Evolutionary conservation across 1,284 basidiomycete genomes (phyloP).

Genomic region (Sphagnurus paluster): DNA sequence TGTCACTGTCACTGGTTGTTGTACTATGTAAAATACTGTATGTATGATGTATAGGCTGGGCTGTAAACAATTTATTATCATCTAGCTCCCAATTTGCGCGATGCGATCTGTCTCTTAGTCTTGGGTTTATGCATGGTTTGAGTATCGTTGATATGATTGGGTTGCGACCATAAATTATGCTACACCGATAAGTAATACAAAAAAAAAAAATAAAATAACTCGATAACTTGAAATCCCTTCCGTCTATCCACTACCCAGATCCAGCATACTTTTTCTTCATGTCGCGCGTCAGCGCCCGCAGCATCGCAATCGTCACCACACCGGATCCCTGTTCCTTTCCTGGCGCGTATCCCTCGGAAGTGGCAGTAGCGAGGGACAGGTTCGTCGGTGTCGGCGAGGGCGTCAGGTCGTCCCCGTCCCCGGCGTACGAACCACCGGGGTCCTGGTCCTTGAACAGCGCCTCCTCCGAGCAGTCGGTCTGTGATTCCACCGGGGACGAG

Average conservation of each 20-base stretch:
- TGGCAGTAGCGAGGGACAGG: slow-evolving; percentile 30
- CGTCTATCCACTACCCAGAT: slow-evolving; percentile 6
- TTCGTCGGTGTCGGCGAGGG: slow-evolving; percentile 39
- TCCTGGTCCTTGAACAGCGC: no score
- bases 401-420: slow-evolving; percentile 37
- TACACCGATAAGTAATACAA: background rate
- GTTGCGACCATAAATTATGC: no score
- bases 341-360: no score
- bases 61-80: no score
- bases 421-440: no score
- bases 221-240: slow-evolving; percentile 1
- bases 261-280: slow-evolving; percentile 53
- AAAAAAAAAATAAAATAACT: slow-evolving; percentile 1
- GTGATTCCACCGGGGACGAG: slow-evolving; percentile 30
- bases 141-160: no score
- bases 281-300: slow-evolving; percentile 62
- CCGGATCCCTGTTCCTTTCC: slow-evolving; percentile 31
- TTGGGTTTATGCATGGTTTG: no score
- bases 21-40: no score
- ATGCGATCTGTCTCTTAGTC: no score
- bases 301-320: slow-evolving; percentile 65
- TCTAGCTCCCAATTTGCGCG: no score
- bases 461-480: slow-evolving; percentile 12
- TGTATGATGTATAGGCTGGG: no score
- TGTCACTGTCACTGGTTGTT: no score